Evolutionary conservation across 768 basidiomycete species (phyloP), one percentile per base, ranked within the genome.

Genomic region (Asterophora lycoperdoides): DNA sequence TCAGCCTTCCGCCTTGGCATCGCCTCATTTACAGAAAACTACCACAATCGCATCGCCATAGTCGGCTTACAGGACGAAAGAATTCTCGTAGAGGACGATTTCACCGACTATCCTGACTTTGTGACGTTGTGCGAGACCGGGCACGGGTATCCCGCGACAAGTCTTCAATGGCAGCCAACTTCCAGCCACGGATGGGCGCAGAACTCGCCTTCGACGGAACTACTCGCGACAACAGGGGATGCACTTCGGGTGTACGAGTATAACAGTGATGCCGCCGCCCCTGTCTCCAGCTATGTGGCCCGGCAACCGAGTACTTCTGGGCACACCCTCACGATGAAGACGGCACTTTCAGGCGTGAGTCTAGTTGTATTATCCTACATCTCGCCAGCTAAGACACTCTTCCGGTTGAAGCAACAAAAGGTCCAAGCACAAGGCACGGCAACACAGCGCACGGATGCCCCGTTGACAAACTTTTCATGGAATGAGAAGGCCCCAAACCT

Each of bases 381-480:
- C 17, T 53, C 34, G 43, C 37, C 3, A 46, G 38, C 11, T 44
- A 38, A 42, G 36, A 18, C 13, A 41, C 19, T 20, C 49, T 54
- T 48, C 34, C 54, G 8, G 41, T 39, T 45, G 15, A 58, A 85
- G 83, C 85, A 95, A 82, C 89, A 89, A 38, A 97, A 97, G 75
- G 83, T 90, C 7, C 92, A 94, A 59, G 85, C 77, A 56, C 83
- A 87, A 60, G 80, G 80, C 40, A 83, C 82, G 23, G 87, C n/a
- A 59, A 85, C 77, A 56, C 83, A 87, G 60, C 80, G 80, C 40
- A 83, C 82, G 26, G 87, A 86, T 4, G 93, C 96, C 3, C 96
- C 96, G 1, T 70, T 98, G 54, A 99, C 96, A 10, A 92, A 87
- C 64, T 96, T 99, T 68, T 93, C 93, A 0, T 99, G 96, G 96